Percentiles rank a stretch among this genome's conserved stretches.
Evolutionary conservation across 495 filamentous ascomycete species (phyloP).

Genomic region (Rhypophila decipiens): DNA sequence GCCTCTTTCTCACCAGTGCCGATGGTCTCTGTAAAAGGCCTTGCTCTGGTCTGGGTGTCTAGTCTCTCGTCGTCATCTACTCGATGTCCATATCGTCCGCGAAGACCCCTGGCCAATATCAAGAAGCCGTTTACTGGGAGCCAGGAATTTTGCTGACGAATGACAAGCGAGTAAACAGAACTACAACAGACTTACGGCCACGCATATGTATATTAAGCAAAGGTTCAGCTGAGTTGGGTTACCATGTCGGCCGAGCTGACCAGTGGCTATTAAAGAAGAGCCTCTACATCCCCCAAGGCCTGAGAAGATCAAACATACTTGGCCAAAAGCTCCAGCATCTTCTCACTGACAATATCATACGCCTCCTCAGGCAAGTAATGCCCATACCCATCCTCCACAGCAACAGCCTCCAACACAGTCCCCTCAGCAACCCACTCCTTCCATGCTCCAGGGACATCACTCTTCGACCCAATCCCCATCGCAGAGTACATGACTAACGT

Average conservation of each 20-base stretch:
- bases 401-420: constrained; percentile 16
- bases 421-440: constrained; percentile 36
- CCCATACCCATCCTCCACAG: constrained; percentile 35
- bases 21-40: too few species aligned
- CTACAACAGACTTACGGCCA: too few species aligned
- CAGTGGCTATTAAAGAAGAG: background rate
- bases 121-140: too few species aligned
- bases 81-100: too few species aligned
- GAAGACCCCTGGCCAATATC: too few species aligned
- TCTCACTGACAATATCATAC: constrained; percentile 29
- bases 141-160: too few species aligned
- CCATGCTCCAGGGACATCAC: constrained; percentile 42
- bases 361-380: constrained; percentile 49
- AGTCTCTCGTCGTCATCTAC: too few species aligned
- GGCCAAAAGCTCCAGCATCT: constrained; percentile 22
- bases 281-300: background rate
- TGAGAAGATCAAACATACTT: background rate
- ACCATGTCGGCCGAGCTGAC: background rate
- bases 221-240: background rate
- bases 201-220: too few species aligned
- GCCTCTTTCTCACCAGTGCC: too few species aligned
- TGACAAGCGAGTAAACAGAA: too few species aligned
- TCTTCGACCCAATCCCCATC: constrained; percentile 33
- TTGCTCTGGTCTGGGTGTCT: too few species aligned
- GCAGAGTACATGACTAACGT: constrained; percentile 39